Evolutionary conservation across 441 rosid species (phyloP).

Genomic region (Raphanus hybrid): DNA sequence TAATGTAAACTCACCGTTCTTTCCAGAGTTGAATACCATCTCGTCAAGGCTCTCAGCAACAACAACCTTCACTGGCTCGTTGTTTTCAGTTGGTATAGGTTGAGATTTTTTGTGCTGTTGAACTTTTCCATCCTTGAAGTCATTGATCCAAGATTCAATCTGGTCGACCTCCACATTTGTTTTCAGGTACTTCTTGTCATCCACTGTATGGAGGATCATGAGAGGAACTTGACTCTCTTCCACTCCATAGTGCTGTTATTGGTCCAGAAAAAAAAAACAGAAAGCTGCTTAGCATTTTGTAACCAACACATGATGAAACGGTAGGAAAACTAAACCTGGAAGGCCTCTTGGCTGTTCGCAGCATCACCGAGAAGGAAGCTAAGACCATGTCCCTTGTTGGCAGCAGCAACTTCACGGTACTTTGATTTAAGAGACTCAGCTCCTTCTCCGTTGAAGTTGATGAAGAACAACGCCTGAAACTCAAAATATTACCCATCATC

Average conservation of each 20-base stretch:
- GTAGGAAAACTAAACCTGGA: conserved; percentile 68
- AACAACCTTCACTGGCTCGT: conserved; percentile 91
- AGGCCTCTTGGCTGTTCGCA: conserved; percentile 86
- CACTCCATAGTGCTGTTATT: conserved; percentile 84
- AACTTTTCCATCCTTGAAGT: conserved; percentile 86
- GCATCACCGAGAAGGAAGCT: conserved; percentile 85
- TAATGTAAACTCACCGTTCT: conserved; percentile 65
- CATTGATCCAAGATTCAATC: conserved; percentile 85
- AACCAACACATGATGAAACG: conserved; percentile 23
- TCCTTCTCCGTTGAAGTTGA: conserved; percentile 63
- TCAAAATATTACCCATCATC: conserved; percentile 23
- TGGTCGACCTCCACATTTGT: conserved; percentile 71
- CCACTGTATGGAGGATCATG: conserved; percentile 66
- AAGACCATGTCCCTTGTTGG: conserved; percentile 75
- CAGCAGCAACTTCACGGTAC: conserved; percentile 76
- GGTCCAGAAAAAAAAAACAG: conserved; percentile 9
- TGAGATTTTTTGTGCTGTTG: conserved; percentile 72
- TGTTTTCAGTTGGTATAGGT: conserved; percentile 80
- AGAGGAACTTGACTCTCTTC: conserved; percentile 87
- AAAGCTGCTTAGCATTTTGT: conserved; percentile 19
- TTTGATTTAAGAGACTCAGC: conserved; percentile 73
- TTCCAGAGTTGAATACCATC: conserved; percentile 77
- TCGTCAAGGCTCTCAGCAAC: conserved; percentile 87
- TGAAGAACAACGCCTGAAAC: conserved; percentile 80
- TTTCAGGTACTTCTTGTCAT: conserved; percentile 88